Percentiles rank a stretch among this genome's conserved stretches.
Evolutionary conservation across 371 early-diverging fungal genomes (phyloP).

Genomic region (Mortierella sp.): DNA sequence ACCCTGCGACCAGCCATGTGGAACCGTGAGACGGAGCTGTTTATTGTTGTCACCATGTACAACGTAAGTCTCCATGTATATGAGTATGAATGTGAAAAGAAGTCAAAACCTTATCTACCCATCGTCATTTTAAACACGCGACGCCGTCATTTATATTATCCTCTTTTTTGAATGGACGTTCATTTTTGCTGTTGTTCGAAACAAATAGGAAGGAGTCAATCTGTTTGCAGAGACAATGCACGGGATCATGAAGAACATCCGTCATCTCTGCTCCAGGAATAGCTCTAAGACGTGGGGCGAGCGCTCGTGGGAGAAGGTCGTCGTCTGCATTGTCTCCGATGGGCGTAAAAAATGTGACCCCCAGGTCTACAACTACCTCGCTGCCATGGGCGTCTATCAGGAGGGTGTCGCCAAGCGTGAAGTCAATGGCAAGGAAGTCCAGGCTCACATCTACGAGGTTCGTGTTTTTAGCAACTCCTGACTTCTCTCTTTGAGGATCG

Average conservation of each 20-base stretch:
- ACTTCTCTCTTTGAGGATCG: neutral
- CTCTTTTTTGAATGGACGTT: neutral
- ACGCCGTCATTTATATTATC: neutral
- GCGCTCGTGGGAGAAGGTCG: conserved; percentile 88
- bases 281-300: conserved; percentile 76
- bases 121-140: neutral
- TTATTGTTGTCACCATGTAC: conserved; percentile 82
- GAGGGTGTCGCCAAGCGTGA: conserved; percentile 77
- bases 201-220: conserved; percentile 64
- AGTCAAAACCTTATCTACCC: neutral
- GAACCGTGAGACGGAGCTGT: conserved; percentile 70
- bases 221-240: conserved; percentile 84
- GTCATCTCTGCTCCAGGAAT: conserved; percentile 75
- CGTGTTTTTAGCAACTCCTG: neutral
- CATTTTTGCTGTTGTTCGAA: conserved; percentile 12
- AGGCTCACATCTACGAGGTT: conserved; percentile 85
- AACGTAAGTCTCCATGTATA: conserved; percentile 41
- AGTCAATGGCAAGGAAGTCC: conserved; percentile 69
- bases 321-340: conserved; percentile 88
- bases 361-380: conserved; percentile 67
- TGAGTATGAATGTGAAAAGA: neutral
- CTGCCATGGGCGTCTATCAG: conserved; percentile 78
- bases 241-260: conserved; percentile 84
- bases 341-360: conserved; percentile 79
- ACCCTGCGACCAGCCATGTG: conserved; percentile 64